Evolutionary conservation across 495 filamentous ascomycete genomes (phyloP).

Genomic region (Penicillium arizonense): DNA sequence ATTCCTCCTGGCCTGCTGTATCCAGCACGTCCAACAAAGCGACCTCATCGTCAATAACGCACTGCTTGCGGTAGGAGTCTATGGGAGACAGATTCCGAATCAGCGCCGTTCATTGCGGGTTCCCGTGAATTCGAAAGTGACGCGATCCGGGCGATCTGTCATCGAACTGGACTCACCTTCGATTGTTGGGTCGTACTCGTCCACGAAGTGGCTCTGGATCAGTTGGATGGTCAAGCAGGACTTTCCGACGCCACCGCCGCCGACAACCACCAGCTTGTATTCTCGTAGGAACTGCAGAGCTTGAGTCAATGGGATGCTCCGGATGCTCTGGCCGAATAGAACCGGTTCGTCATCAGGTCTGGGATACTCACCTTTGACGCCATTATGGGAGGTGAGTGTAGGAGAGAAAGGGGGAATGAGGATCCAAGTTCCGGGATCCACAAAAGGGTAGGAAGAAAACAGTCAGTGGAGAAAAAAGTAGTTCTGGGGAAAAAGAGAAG

Average conservation of each 20-base stretch:
- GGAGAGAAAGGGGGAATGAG: constrained; percentile 1
- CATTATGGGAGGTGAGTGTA: constrained; percentile 17
- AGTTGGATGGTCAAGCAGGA: constrained; percentile 99
- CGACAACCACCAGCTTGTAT: constrained; percentile 98
- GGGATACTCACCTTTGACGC: constrained; percentile 28
- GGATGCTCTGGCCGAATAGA: neutral
- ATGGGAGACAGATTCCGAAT: constrained; percentile 14
- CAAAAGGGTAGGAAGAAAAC: constrained; percentile 2
- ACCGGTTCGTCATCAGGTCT: neutral
- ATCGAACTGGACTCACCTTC: constrained; percentile 67
- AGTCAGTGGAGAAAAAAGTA: neutral
- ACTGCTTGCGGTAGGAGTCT: constrained; percentile 99
- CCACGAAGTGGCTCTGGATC: constrained; percentile 98
- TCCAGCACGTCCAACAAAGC: constrained; percentile 96
- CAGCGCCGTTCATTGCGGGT: constrained; percentile 3
- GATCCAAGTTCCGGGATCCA: too few species aligned
- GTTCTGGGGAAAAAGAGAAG: constrained; percentile 1
- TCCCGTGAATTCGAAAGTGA: neutral
- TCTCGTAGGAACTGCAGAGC: constrained; percentile 81
- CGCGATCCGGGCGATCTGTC: constrained; percentile 3
- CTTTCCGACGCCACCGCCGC: constrained; percentile 97
- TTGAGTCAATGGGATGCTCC: constrained; percentile 16
- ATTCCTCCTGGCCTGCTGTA: constrained; percentile 97
- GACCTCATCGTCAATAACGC: constrained; percentile 96
- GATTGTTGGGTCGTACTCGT: constrained; percentile 99